phyloP scores from a whole-genome alignment of 176 grass and related monocot genomes.

The Rhipidocladum racemiflorum region DNA sequence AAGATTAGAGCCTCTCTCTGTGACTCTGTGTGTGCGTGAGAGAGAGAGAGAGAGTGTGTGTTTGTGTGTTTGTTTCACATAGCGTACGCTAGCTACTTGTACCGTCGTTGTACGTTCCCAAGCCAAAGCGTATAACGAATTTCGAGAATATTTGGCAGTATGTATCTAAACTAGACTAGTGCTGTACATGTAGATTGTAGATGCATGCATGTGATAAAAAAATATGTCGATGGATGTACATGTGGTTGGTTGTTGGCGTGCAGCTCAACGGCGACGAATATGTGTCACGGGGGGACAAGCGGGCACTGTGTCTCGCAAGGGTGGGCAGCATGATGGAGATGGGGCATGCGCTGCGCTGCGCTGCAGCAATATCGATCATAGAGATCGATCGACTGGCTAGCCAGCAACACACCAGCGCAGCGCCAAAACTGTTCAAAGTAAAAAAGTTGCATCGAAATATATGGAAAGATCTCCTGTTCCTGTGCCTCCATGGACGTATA shows the following conservation, averaged over 20 bases:
- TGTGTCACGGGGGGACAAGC: conserved; percentile 34
- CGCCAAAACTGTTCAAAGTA: conserved; percentile 4
- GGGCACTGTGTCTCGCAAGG: conserved; percentile 12
- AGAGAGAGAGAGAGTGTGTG: not conserved
- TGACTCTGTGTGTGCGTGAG: too few relatives aligned
- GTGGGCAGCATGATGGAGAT: conserved; percentile 5
- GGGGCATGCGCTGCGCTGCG: not conserved
- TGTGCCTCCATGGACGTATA: not conserved
- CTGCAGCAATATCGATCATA: not conserved
- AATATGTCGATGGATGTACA: not conserved
- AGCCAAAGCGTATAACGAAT: not conserved
- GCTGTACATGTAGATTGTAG: too few relatives aligned
- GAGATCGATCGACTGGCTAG: not conserved
- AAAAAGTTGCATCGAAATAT: not conserved
- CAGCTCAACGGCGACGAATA: conserved; percentile 16
- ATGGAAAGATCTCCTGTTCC: not conserved
- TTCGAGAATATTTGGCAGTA: not conserved
- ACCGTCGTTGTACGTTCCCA: not conserved
- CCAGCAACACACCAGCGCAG: not conserved
- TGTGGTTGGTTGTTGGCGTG: not conserved
- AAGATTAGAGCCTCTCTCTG: not conserved
- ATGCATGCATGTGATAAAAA: not conserved
- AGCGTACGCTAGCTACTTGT: not conserved
- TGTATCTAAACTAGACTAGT: too few relatives aligned
- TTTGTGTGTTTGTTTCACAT: not conserved